These are phyloP conservation scores for Phlebiopsis gigantea DNA, from an alignment of 768 basidiomycete genomes.

Conservation along the genomic window DNA sequence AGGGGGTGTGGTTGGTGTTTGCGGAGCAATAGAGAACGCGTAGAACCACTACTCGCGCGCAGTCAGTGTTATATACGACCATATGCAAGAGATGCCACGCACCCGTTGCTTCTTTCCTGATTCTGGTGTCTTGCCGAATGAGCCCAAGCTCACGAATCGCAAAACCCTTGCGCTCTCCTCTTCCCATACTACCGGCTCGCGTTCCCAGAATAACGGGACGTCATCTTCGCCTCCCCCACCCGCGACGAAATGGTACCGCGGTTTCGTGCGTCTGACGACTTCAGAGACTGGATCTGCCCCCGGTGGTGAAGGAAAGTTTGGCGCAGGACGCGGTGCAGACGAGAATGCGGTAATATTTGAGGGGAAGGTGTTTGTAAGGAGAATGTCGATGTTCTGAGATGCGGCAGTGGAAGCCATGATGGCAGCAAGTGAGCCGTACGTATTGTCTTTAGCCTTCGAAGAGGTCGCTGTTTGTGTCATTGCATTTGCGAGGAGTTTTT, in stretches of 20 bases:
- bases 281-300: slow-evolving; percentile 59
- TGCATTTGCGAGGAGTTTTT: slow-evolving; percentile 68
- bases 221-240: slow-evolving; percentile 35
- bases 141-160: slow-evolving; percentile 81
- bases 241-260: slow-evolving; percentile 84
- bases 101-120: slow-evolving; percentile 81
- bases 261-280: slow-evolving; percentile 58
- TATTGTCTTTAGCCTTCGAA: slow-evolving; percentile 29
- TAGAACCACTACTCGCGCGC: slow-evolving; percentile 79
- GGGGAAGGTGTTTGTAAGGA: slow-evolving; percentile 81
- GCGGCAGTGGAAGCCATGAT: slow-evolving; percentile 58
- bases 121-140: slow-evolving; percentile 66
- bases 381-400: slow-evolving; percentile 70
- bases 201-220: slow-evolving; percentile 85
- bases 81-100: slow-evolving; percentile 23
- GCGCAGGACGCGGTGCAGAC: slow-evolving; percentile 36
- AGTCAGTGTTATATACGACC: slow-evolving; percentile 1
- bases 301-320: slow-evolving; percentile 33
- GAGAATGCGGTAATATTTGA: slow-evolving; percentile 58
- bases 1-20: slow-evolving; percentile 31
- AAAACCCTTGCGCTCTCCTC: slow-evolving; percentile 62
- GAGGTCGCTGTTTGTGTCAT: slow-evolving; percentile 38
- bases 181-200: slow-evolving; percentile 88
- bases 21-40: slow-evolving; percentile 81
- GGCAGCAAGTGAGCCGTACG: slow-evolving; percentile 58